These are phyloP conservation scores for Pythium plurisporium DNA, from an alignment of 352 stramenopile species.

Conservation along the genomic window DNA sequence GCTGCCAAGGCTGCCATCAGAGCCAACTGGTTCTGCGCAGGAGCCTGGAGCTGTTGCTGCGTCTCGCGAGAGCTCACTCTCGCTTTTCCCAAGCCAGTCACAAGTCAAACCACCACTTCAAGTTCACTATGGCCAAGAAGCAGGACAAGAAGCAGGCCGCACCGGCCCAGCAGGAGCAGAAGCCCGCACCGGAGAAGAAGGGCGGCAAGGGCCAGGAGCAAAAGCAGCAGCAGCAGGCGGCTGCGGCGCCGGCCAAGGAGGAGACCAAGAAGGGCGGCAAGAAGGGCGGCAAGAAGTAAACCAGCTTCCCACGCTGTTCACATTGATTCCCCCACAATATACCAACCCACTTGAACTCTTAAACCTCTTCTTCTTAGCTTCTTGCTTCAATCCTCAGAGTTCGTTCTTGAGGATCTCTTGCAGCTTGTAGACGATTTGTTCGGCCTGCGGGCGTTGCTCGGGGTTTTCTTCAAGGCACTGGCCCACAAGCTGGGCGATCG, in stretches of 20 bases:
- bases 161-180: not conserved
- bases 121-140: constrained; percentile 10
- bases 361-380: too few relatives aligned
- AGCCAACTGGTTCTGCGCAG: not conserved
- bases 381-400: too few relatives aligned
- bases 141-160: constrained; percentile 4
- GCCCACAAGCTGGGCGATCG: not conserved
- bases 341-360: too few relatives aligned
- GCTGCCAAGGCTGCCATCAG: not conserved
- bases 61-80: constrained; percentile 2
- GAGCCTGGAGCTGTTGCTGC: too few relatives aligned
- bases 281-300: constrained; percentile 40
- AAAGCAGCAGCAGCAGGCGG: constrained; percentile 1
- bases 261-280: constrained; percentile 37
- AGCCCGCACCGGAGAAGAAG: constrained; percentile 10
- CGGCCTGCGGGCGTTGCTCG: not conserved
- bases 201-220: constrained; percentile 3
- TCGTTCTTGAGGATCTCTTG: not conserved
- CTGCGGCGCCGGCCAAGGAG: constrained; percentile 3
- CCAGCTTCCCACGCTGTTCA: too few relatives aligned
- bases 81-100: constrained; percentile 1
- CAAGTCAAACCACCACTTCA: not conserved
- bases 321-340: too few relatives aligned
- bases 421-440: not conserved
- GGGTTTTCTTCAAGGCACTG: not conserved